Evolutionary conservation across 768 basidiomycete species (phyloP).

Genomic region (Fibroporia radiculosa): DNA sequence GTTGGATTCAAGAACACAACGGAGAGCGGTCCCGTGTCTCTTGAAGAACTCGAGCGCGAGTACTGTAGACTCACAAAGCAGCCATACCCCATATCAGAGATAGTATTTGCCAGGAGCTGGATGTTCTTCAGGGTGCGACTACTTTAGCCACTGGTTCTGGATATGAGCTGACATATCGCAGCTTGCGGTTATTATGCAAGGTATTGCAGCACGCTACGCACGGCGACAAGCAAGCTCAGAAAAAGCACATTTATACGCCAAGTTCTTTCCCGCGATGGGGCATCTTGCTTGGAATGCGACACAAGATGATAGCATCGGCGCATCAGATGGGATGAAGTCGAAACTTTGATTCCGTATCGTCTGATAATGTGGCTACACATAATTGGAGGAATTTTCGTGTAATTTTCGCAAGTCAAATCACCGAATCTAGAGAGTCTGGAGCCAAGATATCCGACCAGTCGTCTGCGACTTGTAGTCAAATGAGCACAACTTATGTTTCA

Average conservation of each 20-base stretch:
- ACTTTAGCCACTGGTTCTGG: not conserved
- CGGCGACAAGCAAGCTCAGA: constrained; percentile 88
- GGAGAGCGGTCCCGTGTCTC: constrained; percentile 47
- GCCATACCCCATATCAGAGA: constrained; percentile 68
- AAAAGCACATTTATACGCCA: constrained; percentile 40
- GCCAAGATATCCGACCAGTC: too few relatives aligned
- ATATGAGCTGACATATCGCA: constrained; percentile 18
- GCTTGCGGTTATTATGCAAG: constrained; percentile 80
- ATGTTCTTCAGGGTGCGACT: constrained; percentile 71
- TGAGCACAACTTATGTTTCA: too few relatives aligned
- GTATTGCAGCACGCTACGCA: constrained; percentile 82
- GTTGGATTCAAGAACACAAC: constrained; percentile 58
- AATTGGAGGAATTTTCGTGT: too few relatives aligned
- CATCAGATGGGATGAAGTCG: constrained; percentile 6
- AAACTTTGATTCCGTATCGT: constrained; percentile 11
- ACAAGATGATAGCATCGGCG: constrained; percentile 37
- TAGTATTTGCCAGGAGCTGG: constrained; percentile 81
- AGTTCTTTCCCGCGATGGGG: constrained; percentile 55
- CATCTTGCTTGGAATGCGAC: constrained; percentile 50
- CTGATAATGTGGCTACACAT: too few relatives aligned
- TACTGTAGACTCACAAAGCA: constrained; percentile 62
- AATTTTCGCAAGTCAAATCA: too few relatives aligned
- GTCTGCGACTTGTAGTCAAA: too few relatives aligned
- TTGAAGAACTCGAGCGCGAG: constrained; percentile 74
- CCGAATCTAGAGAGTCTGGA: too few relatives aligned